Conservation (phyloP, 2,329 filamentous ascomycete species). For the Cryphonectria radicalis region DNA sequence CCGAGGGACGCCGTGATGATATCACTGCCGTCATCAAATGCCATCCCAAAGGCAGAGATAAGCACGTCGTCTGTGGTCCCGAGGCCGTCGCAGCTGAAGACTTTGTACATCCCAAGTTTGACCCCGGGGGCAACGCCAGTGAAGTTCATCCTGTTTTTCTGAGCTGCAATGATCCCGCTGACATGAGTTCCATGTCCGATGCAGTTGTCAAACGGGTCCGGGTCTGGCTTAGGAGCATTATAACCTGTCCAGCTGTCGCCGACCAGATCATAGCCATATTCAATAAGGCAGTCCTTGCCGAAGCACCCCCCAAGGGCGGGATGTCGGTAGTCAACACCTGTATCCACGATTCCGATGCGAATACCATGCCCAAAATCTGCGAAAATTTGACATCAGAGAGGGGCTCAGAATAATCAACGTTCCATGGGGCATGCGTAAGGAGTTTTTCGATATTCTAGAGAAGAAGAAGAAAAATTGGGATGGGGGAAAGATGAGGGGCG, state of each 20-base stretch:
- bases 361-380: slow-evolving; percentile 49
- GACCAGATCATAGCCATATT: slow-evolving; percentile 52
- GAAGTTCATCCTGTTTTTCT: slow-evolving; percentile 43
- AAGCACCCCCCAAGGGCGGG: slow-evolving; percentile 58
- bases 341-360: slow-evolving; percentile 48
- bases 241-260: slow-evolving; percentile 41
- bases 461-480: no score
- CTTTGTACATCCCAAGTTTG: slow-evolving; percentile 46
- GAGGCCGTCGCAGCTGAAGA: slow-evolving; percentile 39
- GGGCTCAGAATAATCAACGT: no score
- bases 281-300: slow-evolving; percentile 52
- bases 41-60: slow-evolving; percentile 47
- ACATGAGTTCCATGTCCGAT: slow-evolving; percentile 51
- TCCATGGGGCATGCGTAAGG: background rate
- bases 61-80: slow-evolving; percentile 43
- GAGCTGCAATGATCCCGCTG: slow-evolving; percentile 51
- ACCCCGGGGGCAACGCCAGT: slow-evolving; percentile 48
- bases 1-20: slow-evolving; percentile 40
- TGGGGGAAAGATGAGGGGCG: no score
- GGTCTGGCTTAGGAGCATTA: slow-evolving; percentile 40
- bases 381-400: background rate
- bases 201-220: slow-evolving; percentile 45
- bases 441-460: background rate
- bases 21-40: slow-evolving; percentile 46
- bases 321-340: slow-evolving; percentile 52